Evolutionary conservation across 345 rosid genomes (phyloP).

Genomic region (Aegle marmelos): DNA sequence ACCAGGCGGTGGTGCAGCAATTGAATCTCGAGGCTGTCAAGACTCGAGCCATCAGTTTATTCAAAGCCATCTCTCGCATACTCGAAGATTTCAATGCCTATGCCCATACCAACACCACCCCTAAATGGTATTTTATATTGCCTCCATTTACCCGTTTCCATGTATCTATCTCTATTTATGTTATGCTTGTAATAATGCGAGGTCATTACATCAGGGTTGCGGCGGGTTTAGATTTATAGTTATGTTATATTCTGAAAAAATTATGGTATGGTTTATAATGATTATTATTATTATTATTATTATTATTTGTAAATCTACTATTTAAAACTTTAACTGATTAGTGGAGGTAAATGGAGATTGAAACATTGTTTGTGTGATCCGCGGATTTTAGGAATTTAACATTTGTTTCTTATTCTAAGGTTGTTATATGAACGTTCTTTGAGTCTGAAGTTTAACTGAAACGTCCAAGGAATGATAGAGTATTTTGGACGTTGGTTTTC

Average conservation of each 20-base stretch:
- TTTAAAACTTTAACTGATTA: not conserved
- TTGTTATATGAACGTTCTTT: not conserved
- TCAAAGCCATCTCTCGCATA: slow-evolving; percentile 81
- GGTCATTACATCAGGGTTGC: not conserved
- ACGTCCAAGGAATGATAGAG: not conserved
- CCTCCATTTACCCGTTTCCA: not conserved
- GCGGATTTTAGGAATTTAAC: not conserved
- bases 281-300: too few species aligned
- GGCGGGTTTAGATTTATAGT: not conserved
- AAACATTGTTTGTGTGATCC: not conserved
- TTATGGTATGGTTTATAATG: not conserved
- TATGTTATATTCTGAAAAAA: too few species aligned
- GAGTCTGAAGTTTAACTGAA: not conserved
- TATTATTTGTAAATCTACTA: too few species aligned
- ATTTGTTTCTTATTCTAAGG: not conserved
- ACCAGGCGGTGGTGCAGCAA: slow-evolving; percentile 59
- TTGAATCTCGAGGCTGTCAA: slow-evolving; percentile 76
- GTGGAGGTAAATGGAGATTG: not conserved
- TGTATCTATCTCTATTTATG: not conserved
- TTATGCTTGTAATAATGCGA: not conserved
- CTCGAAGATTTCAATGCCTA: slow-evolving; percentile 83
- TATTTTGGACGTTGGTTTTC: not conserved
- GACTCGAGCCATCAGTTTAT: slow-evolving; percentile 74
- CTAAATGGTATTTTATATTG: slow-evolving; percentile 57
- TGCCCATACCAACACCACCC: slow-evolving; percentile 72